Base-by-base conservation (phyloP, 768 basidiomycete species). In the Chalciporus sphaerocephalus region DNA sequence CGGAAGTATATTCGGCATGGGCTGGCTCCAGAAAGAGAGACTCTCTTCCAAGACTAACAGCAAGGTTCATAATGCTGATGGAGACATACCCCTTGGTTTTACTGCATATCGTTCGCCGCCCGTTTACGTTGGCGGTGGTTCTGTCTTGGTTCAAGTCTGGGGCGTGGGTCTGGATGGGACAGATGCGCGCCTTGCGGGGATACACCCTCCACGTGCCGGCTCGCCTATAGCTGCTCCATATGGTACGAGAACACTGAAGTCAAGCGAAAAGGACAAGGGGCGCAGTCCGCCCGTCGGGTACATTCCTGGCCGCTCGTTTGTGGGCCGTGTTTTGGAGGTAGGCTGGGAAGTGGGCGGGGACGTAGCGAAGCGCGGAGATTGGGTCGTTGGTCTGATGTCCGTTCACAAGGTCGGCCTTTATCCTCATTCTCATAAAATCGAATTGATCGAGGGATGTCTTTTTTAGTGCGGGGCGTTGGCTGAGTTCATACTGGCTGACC, bases 401-500 rank as follows among this genome's bases (percentile, higher is more conserved):
- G 73, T 87, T 10, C 73, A 76, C 52, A 93, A 91, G 83, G 92
- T 92, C 51, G 53, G 79, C 58, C 30, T 42, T 51, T 42, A 32
- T 48, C 21, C 15, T 34, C 39, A 40, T 37, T 42, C 42, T 38
- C 42, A 5, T 47, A 45, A 32, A 15, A 12, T 40, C 17, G 17
- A 52, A 18, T 45, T 57, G 38, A 49, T 55, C 18, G 40, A 13
- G 22, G 4, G 44, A 54, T 61, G 30, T 33, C 48, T 39, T 17
- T 20, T 40, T 25, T 52, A 92, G 89, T 84, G 80, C 53, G 92
- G 93, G 39, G 88, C 88, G 6, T 74, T 95, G 17, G 76, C 89
- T n/a, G 90, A 96, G 66, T 95, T 91, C 69, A 79, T 95, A 48
- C 72, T 89, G 20, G 76, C 85, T 18, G 90, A 95, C 58, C 80